Percentiles rank a stretch among this genome's conserved stretches.
Evolutionary conservation across 139 green algal species (phyloP).

Genomic region (Micractinium conductrix): DNA sequence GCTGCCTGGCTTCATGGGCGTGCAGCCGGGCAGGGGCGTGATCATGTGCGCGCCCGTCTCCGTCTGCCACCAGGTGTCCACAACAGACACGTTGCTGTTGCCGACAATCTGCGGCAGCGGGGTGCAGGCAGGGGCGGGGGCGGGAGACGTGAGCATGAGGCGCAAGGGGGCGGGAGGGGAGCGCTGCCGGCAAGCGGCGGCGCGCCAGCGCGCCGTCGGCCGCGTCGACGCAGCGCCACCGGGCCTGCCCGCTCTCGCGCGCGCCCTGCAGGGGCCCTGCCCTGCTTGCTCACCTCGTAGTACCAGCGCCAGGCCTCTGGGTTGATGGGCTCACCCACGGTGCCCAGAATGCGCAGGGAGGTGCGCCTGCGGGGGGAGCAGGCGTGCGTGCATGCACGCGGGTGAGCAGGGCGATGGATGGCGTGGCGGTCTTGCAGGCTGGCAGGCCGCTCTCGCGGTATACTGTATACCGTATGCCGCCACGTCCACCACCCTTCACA

Average conservation of each 20-base stretch:
- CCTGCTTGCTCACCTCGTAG: conserved; percentile 56
- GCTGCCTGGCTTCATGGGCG: conserved; percentile 82
- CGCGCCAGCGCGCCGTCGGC: background rate
- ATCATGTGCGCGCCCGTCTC: conserved; percentile 96
- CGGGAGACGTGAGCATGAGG: background rate
- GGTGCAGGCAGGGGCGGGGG: background rate
- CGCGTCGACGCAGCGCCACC: background rate
- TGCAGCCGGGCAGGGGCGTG: conserved; percentile 83
- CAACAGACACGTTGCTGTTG: conserved; percentile 76
- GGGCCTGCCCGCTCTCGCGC: background rate
- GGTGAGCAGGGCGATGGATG: too few species aligned
- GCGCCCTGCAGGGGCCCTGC: too few species aligned
- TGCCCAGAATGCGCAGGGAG: conserved; percentile 87
- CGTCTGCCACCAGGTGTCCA: conserved; percentile 99
- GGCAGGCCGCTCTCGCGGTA: too few species aligned
- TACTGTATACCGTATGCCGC: too few species aligned
- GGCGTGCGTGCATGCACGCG: too few species aligned
- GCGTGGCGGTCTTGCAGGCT: too few species aligned
- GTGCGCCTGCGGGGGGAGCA: conserved; percentile 31
- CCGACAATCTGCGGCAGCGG: conserved; percentile 60
- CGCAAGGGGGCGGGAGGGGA: background rate
- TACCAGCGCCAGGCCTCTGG: conserved; percentile 98
- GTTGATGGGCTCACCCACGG: conserved; percentile 99
- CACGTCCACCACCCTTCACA: too few species aligned
- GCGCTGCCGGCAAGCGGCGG: background rate